These are phyloP conservation scores for Stagonosporopsis chrysanthemi DNA, from an alignment of 2,329 filamentous ascomycete genomes.

Conservation along the genomic window DNA sequence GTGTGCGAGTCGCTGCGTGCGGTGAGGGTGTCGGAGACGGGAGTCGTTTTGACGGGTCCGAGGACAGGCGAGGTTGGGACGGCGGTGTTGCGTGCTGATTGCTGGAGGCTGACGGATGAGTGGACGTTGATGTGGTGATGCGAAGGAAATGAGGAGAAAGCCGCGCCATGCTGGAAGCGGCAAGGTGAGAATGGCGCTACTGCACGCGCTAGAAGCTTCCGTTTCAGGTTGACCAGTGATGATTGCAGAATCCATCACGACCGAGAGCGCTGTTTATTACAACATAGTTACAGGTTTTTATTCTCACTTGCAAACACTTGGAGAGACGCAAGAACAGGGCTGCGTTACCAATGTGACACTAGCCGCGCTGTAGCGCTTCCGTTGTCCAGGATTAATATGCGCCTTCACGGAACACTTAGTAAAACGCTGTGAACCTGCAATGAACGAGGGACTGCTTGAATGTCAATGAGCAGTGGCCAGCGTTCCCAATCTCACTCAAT, in stretches of 20 bases:
- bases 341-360: too few relatives aligned
- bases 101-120: conserved; percentile 10
- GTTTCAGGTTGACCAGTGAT: not conserved
- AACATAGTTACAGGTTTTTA: too few relatives aligned
- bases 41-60: conserved; percentile 15
- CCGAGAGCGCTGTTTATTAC: too few relatives aligned
- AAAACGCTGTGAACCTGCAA: too few relatives aligned
- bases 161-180: not conserved
- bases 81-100: not conserved
- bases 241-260: not conserved
- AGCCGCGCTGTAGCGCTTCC: too few relatives aligned
- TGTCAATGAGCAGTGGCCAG: too few relatives aligned
- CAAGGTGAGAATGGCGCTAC: not conserved
- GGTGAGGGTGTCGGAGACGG: not conserved
- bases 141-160: conserved; percentile 27
- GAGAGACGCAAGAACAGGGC: too few relatives aligned
- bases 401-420: too few relatives aligned
- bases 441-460: too few relatives aligned
- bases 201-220: conserved; percentile 14
- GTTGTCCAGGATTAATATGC: too few relatives aligned
- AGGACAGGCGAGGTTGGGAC: conserved; percentile 10
- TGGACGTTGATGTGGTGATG: conserved; percentile 23
- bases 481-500: too few relatives aligned
- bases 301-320: too few relatives aligned
- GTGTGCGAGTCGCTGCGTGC: conserved; percentile 18